These are phyloP conservation scores for Rhodotorula babjevae DNA, from an alignment of 768 basidiomycete genomes.

Conservation along the genomic window DNA sequence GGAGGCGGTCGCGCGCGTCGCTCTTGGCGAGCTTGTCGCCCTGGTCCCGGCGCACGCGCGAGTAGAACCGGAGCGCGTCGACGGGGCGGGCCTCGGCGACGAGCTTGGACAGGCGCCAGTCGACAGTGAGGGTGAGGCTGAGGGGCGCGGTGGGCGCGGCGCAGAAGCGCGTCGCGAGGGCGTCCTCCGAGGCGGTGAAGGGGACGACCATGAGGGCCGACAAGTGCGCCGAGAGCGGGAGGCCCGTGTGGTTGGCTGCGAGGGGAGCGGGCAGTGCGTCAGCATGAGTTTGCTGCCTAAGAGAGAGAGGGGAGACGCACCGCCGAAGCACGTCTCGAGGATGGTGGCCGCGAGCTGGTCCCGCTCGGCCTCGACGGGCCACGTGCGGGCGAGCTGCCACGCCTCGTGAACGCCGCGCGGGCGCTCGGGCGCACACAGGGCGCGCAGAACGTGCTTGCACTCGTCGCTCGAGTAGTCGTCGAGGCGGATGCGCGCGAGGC, in stretches of 20 bases:
- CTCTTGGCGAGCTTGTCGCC: background rate
- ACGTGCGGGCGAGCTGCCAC: slow-evolving; percentile 26
- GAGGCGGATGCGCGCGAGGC: slow-evolving; percentile 15
- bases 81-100: slow-evolving; percentile 27
- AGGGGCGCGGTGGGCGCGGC: background rate
- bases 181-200: slow-evolving; percentile 21
- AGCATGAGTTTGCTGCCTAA: no score
- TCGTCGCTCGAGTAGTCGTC: slow-evolving; percentile 2
- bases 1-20: slow-evolving; percentile 24
- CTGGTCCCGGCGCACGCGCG: background rate
- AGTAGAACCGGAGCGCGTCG: slow-evolving; percentile 30
- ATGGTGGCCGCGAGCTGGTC: slow-evolving; percentile 8
- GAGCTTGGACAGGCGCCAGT: slow-evolving; percentile 36
- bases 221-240: slow-evolving; percentile 18
- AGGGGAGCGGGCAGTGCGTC: rapidly evolving
- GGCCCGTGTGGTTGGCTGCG: slow-evolving; percentile 25
- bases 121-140: slow-evolving; percentile 10
- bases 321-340: slow-evolving; percentile 34
- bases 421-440: slow-evolving; percentile 16
- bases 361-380: slow-evolving; percentile 18
- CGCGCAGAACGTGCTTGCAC: slow-evolving; percentile 14
- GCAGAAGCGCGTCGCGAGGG: slow-evolving; percentile 23
- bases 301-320: slow-evolving; percentile 4
- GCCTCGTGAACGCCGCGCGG: slow-evolving; percentile 28
- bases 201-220: slow-evolving; percentile 22